A percentile compares a stretch with the other conserved stretches of the same genome.
Conservation (phyloP, 1,284 basidiomycete genomes). For the Phlebopus sp. region DNA sequence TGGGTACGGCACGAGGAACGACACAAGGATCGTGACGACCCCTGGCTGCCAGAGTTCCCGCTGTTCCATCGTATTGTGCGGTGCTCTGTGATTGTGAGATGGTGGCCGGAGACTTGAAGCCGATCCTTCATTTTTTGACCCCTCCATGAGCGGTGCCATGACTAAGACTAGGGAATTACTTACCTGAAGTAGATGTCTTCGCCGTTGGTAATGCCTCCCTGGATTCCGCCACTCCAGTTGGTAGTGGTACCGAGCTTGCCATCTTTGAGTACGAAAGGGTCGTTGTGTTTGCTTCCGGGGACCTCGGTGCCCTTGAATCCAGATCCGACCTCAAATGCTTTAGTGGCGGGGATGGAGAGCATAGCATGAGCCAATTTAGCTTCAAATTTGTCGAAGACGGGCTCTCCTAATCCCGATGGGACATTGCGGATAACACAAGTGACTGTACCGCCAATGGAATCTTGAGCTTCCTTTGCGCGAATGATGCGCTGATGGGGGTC, state of each 20-base stretch:
- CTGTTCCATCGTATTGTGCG: constrained; percentile 88
- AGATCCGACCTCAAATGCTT: constrained; percentile 97
- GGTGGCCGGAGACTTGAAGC: constrained; percentile 98
- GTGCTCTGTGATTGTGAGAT: constrained; percentile 93
- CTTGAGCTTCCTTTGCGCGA: constrained; percentile 85
- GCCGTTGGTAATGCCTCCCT: constrained; percentile 97
- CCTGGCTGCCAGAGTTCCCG: constrained; percentile 84
- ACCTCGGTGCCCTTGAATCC: constrained; percentile 97
- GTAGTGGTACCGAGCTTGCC: constrained; percentile 82
- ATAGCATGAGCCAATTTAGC: constrained; percentile 96
- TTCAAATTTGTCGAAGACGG: constrained; percentile 98
- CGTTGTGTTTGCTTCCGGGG: constrained; percentile 92
- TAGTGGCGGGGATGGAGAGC: constrained; percentile 98
- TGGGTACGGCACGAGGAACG: constrained; percentile 95
- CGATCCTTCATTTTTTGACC: constrained; percentile 55
- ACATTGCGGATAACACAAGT: constrained; percentile 94
- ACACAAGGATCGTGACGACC: constrained; percentile 98
- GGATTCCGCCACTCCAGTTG: constrained; percentile 97
- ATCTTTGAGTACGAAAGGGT: constrained; percentile 76
- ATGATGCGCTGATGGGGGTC: constrained; percentile 72
- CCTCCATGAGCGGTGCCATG: constrained; percentile 3
- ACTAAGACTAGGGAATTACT: constrained; percentile 19
- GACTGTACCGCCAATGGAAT: constrained; percentile 97
- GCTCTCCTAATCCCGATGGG: constrained; percentile 92
- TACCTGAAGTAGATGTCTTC: constrained; percentile 98